Evolutionary conservation across 768 basidiomycete species (phyloP).

Genomic region (Austroboletus eburneus): DNA sequence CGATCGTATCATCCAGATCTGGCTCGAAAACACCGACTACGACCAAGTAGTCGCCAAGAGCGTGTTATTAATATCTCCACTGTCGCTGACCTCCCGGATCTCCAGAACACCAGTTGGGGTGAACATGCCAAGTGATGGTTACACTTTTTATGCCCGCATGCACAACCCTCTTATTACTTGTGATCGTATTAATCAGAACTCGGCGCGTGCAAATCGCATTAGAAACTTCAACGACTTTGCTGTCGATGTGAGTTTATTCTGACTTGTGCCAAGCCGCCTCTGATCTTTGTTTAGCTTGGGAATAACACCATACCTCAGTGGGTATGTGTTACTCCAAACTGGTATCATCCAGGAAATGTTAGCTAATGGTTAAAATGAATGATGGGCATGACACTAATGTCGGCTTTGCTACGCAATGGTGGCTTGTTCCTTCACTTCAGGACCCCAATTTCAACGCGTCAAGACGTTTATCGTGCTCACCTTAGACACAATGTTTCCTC

Average conservation of each 20-base stretch:
- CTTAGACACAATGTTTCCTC: too few species aligned
- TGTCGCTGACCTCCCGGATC: slow-evolving; percentile 55
- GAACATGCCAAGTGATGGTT: slow-evolving; percentile 49
- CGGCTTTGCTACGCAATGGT: slow-evolving; percentile 43
- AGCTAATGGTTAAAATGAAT: slow-evolving; percentile 23
- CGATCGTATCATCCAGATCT: slow-evolving; percentile 47
- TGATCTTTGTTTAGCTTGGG: slow-evolving; percentile 19
- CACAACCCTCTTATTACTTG: slow-evolving; percentile 50
- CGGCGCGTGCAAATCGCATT: slow-evolving; percentile 39
- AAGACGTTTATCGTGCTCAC: slow-evolving; percentile 55
- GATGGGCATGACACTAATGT: slow-evolving; percentile 58
- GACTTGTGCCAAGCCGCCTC: neutral
- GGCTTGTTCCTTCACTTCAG: slow-evolving; percentile 46
- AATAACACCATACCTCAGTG: slow-evolving; percentile 50
- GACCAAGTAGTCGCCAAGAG: slow-evolving; percentile 22
- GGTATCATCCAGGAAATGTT: neutral
- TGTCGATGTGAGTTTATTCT: slow-evolving; percentile 37
- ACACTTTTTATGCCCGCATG: slow-evolving; percentile 48
- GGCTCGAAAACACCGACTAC: slow-evolving; percentile 59
- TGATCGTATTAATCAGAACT: slow-evolving; percentile 43
- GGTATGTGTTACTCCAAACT: slow-evolving; percentile 51
- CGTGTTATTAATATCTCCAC: slow-evolving; percentile 47
- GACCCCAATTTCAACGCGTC: slow-evolving; percentile 50
- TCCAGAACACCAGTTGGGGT: slow-evolving; percentile 55
- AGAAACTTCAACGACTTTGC: slow-evolving; percentile 62